Evolutionary conservation across 2,329 filamentous ascomycete species (phyloP).

Genomic region (Ophiostoma ulmi): DNA sequence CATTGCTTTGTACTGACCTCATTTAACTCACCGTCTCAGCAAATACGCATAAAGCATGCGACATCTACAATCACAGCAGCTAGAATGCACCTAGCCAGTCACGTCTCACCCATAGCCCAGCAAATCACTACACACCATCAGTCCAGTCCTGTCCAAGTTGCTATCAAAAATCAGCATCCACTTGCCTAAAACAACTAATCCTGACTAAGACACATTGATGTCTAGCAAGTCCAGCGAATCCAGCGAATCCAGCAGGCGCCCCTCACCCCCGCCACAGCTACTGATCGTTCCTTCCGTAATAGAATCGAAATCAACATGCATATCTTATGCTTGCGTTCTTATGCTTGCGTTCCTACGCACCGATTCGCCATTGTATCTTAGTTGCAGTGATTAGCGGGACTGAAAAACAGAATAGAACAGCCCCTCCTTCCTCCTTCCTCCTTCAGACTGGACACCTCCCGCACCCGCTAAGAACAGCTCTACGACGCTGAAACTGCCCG

Average conservation of each 20-base stretch:
- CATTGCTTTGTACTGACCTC: too few species aligned
- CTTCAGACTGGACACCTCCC: not conserved
- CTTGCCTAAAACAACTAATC: slow-evolving; percentile 1
- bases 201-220: not conserved
- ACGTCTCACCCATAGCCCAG: not conserved
- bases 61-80: not conserved
- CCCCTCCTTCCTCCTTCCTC: not conserved
- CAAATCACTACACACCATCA: not conserved
- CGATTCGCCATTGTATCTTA: not conserved
- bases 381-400: not conserved
- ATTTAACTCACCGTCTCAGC: too few species aligned
- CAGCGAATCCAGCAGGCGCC: not conserved
- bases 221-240: not conserved
- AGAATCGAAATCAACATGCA: not conserved
- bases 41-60: not conserved
- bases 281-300: slow-evolving; percentile 7
- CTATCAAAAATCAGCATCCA: not conserved
- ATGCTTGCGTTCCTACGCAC: too few species aligned
- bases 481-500: slow-evolving; percentile 9
- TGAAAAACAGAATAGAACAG: not conserved
- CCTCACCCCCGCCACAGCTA: slow-evolving; percentile 11
- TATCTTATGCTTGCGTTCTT: not conserved
- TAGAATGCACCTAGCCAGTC: not conserved
- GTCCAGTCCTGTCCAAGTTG: not conserved
- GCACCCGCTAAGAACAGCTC: not conserved